phyloP scores from a whole-genome alignment of 2,329 filamentous ascomycete species.

The Ceratocystis eucalypticola region DNA sequence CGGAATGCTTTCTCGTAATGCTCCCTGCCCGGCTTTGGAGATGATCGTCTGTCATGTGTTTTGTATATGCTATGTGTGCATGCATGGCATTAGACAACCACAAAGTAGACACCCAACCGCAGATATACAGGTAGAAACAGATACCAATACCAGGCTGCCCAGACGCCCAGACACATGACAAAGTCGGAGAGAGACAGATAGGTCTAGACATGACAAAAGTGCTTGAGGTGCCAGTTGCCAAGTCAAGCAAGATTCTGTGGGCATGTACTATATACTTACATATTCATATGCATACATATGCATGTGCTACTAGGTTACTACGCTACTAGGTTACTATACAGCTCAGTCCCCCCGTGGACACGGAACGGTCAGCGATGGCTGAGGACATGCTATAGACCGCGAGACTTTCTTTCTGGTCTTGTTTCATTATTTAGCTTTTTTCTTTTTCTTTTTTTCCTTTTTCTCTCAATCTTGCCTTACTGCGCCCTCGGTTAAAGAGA shows the following conservation, averaged over 20 bases:
- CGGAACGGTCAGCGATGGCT: background rate
- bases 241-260: constrained; percentile 1
- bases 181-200: too few species aligned
- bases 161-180: background rate
- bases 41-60: background rate
- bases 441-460: too few species aligned
- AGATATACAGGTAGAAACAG: background rate
- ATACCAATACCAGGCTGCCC: background rate
- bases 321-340: background rate
- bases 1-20: background rate
- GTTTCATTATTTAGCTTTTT: too few species aligned
- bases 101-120: too few species aligned
- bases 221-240: background rate
- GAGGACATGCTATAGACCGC: background rate
- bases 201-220: background rate
- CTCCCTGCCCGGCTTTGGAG: background rate
- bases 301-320: background rate
- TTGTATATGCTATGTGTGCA: background rate
- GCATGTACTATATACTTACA: background rate
- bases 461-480: background rate
- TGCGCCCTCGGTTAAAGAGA: background rate
- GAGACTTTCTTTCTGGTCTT: background rate
- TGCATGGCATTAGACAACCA: background rate
- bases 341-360: background rate
- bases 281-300: background rate